Evolutionary conservation across 106 monocot species (phyloP).

Genomic region (Platanthera guangdongensis): DNA sequence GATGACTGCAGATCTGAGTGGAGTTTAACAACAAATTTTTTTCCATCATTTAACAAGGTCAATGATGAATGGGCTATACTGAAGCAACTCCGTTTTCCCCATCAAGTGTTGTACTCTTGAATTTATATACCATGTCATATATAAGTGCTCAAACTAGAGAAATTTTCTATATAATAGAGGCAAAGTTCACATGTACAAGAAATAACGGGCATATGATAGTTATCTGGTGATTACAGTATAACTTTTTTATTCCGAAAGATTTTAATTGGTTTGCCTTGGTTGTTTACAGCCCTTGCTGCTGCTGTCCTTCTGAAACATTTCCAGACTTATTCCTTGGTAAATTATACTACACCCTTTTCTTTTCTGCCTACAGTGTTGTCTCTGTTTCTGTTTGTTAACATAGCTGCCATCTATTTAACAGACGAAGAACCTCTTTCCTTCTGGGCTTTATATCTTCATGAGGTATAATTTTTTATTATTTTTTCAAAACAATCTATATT

Average conservation of each 20-base stretch:
- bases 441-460: constrained; percentile 20
- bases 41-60: no score
- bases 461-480: constrained; percentile 14
- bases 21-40: no score
- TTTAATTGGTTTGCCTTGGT: background rate
- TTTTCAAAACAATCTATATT: no score
- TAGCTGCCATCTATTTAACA: constrained; percentile 5
- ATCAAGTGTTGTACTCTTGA: no score
- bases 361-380: background rate
- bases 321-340: constrained; percentile 23
- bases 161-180: no score
- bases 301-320: constrained; percentile 25
- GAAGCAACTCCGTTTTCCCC: no score
- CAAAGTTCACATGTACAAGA: no score
- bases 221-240: background rate
- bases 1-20: no score
- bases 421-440: constrained; percentile 28
- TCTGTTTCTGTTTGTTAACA: background rate
- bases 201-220: no score
- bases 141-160: no score
- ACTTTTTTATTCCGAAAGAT: background rate
- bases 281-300: constrained; percentile 22
- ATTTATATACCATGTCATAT: no score
- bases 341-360: background rate
- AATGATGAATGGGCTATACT: no score